Conservation (phyloP, 805 yeast species). For the Lachancea nothofagi region DNA sequence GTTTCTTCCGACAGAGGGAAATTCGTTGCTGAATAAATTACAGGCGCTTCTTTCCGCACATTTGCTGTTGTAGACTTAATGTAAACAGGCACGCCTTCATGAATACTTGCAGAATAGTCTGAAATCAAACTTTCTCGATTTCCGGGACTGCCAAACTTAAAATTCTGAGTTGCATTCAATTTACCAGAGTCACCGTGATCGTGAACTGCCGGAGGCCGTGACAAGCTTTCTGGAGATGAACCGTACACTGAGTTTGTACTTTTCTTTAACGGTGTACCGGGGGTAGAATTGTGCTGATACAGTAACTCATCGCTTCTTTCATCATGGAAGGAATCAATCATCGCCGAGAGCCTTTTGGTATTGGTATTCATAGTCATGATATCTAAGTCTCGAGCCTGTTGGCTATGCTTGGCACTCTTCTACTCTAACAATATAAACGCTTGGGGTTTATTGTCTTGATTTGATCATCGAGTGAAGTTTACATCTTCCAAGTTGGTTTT, state of each 20-base stretch:
- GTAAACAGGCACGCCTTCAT: slow-evolving; percentile 31
- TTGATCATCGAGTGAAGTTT: not conserved
- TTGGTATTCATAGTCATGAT: slow-evolving; percentile 15
- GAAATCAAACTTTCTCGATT: slow-evolving; percentile 26
- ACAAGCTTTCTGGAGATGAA: not conserved
- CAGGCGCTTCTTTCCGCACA: not conserved
- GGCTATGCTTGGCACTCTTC: too few species aligned
- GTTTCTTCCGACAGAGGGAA: slow-evolving; percentile 8
- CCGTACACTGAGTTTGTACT: not conserved
- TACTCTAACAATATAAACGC: too few species aligned
- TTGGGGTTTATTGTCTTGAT: too few species aligned
- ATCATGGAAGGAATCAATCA: slow-evolving; percentile 25
- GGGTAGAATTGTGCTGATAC: slow-evolving; percentile 3
- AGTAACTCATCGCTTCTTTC: slow-evolving; percentile 13
- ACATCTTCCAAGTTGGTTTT: slow-evolving; percentile 1
- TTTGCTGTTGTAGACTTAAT: slow-evolving; percentile 14
- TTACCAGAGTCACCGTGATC: slow-evolving; percentile 6
- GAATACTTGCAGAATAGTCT: slow-evolving; percentile 30
- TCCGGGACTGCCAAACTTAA: slow-evolving; percentile 8
- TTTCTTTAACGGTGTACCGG: slow-evolving; percentile 1
- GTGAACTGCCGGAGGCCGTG: slow-evolving; percentile 1
- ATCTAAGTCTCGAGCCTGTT: too few species aligned
- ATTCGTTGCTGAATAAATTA: slow-evolving; percentile 5
- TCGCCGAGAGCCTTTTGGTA: slow-evolving; percentile 26
- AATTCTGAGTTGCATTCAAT: not conserved